A percentile compares a stretch with the other conserved stretches of the same genome.
phyloP scores from a whole-genome alignment of 495 filamentous ascomycete species.

The Penicillium flavigenum region DNA sequence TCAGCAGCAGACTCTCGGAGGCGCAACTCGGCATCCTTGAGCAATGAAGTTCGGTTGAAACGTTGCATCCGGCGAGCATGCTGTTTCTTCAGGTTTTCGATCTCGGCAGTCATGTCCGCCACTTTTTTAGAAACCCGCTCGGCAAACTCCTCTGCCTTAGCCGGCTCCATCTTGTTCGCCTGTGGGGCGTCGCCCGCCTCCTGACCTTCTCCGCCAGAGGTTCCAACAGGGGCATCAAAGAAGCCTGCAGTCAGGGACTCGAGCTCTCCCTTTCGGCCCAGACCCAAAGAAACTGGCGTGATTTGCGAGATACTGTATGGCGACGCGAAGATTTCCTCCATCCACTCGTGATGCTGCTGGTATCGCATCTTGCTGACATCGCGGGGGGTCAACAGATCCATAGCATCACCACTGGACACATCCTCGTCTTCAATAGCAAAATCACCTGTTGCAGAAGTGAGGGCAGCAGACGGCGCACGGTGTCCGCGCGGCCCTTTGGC shows the following conservation, averaged over 20 bases:
- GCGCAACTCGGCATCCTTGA: slow-evolving; percentile 61
- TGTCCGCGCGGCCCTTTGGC: slow-evolving; percentile 41
- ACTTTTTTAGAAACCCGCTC: slow-evolving; percentile 67
- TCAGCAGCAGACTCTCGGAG: slow-evolving; percentile 55
- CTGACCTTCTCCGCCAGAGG: slow-evolving; percentile 35
- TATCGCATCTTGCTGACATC: slow-evolving; percentile 84
- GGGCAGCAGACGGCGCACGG: slow-evolving; percentile 37
- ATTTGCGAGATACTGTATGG: slow-evolving; percentile 81
- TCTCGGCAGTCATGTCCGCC: slow-evolving; percentile 67
- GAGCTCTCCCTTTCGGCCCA: slow-evolving; percentile 85
- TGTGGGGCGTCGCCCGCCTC: slow-evolving; percentile 47
- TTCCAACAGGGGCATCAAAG: slow-evolving; percentile 56
- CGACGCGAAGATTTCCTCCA: slow-evolving; percentile 93
- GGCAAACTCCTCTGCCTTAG: slow-evolving; percentile 72
- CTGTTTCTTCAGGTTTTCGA: slow-evolving; percentile 74
- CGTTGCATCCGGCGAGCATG: slow-evolving; percentile 74
- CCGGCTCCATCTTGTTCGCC: slow-evolving; percentile 61
- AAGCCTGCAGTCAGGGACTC: slow-evolving; percentile 78
- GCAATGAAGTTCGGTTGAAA: slow-evolving; percentile 62
- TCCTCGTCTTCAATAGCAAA: slow-evolving; percentile 81
- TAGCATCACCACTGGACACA: slow-evolving; percentile 75
- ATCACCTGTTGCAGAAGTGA: slow-evolving; percentile 46
- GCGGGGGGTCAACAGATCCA: slow-evolving; percentile 82
- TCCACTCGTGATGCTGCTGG: slow-evolving; percentile 96
- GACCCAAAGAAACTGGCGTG: slow-evolving; percentile 78